A percentile compares a stretch with the other conserved stretches of the same genome.
Evolutionary conservation across 1,284 basidiomycete genomes (phyloP).

Genomic region (Melanopsichium pennsylvanicum): DNA sequence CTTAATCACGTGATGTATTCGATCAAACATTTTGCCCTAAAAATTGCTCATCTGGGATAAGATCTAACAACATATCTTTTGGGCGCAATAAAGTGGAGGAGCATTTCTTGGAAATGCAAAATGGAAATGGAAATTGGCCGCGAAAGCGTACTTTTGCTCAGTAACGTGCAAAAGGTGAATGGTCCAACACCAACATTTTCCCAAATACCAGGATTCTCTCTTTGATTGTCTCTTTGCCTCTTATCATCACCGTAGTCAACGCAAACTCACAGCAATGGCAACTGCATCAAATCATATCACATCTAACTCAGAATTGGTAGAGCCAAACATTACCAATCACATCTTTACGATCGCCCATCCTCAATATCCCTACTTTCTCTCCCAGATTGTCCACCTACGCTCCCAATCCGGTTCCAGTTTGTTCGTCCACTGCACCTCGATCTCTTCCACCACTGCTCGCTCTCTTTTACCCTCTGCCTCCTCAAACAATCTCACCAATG

Average conservation of each 20-base stretch:
- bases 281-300: no score
- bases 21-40: no score
- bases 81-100: no score
- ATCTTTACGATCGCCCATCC: conserved; percentile 24
- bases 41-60: no score
- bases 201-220: not conserved
- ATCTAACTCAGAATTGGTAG: not conserved
- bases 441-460: conserved; percentile 11
- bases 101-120: no score
- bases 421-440: conserved; percentile 20
- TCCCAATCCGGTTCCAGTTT: conserved; percentile 6
- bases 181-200: not conserved
- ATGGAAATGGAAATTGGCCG: no score
- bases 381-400: conserved; percentile 19
- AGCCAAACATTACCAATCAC: conserved; percentile 24
- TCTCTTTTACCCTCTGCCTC: not conserved
- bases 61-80: no score
- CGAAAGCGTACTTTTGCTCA: not conserved
- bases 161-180: not conserved
- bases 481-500: no score
- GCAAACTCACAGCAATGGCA: no score
- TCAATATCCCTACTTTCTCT: conserved; percentile 12
- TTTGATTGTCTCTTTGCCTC: not conserved
- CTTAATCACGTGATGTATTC: no score
- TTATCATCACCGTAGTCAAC: conserved; percentile 1